Conservation (phyloP, 148 eudicot species). For the Rhododendron henanense region DNA sequence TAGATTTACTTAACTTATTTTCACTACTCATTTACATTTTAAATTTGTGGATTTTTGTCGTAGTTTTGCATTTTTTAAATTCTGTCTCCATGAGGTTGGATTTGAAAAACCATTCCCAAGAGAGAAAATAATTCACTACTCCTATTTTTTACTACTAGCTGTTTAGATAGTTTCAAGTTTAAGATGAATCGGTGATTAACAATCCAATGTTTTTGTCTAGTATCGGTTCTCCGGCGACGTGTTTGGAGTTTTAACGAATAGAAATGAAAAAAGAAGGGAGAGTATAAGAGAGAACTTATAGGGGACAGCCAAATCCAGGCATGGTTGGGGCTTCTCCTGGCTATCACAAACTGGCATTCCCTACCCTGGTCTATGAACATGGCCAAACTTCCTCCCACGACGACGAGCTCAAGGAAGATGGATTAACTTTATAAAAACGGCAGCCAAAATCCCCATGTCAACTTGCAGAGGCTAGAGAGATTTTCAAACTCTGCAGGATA, state of each 20-base stretch:
- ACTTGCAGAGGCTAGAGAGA: slow-evolving; percentile 67
- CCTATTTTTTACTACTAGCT: background rate
- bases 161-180: background rate
- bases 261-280: background rate
- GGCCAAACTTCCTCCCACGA: slow-evolving; percentile 56
- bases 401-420: slow-evolving; percentile 75
- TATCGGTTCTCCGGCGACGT: background rate
- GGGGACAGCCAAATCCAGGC: background rate
- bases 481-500: slow-evolving; percentile 64
- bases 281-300: background rate
- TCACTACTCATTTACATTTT: no score
- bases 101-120: no score
- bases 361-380: slow-evolving; percentile 62
- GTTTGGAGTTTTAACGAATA: background rate
- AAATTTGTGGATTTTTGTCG: no score
- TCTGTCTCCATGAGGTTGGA: no score
- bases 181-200: background rate
- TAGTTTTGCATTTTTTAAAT: no score
- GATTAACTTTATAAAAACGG: slow-evolving; percentile 33
- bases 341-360: slow-evolving; percentile 59
- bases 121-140: background rate
- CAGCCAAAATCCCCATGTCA: slow-evolving; percentile 48
- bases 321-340: slow-evolving; percentile 90
- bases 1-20: no score
- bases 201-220: background rate